Evolutionary conservation across 768 basidiomycete species (phyloP).

Genomic region (Xerocomellus amylosporus): DNA sequence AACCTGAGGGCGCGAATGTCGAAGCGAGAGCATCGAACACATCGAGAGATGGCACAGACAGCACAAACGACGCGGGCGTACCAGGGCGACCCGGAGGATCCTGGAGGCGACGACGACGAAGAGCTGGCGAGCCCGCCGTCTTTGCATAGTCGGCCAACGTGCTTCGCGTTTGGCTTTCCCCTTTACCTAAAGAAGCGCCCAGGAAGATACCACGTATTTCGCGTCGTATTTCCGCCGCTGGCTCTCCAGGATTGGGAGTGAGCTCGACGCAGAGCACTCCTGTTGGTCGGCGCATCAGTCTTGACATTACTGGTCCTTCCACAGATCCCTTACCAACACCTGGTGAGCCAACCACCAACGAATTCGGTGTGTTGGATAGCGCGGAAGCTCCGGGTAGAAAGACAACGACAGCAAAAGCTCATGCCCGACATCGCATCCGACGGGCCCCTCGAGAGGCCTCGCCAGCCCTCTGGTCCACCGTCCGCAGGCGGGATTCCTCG

Average conservation of each 20-base stretch:
- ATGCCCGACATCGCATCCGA: too few relatives aligned
- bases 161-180: too few relatives aligned
- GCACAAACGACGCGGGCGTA: too few relatives aligned
- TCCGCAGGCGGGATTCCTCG: conserved; percentile 51
- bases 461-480: conserved; percentile 53
- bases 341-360: conserved; percentile 51
- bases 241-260: conserved; percentile 66
- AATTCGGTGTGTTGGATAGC: conserved; percentile 80
- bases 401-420: conserved; percentile 8
- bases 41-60: too few relatives aligned
- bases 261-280: conserved; percentile 50
- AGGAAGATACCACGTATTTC: conserved; percentile 93
- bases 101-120: too few relatives aligned
- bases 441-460: conserved; percentile 57
- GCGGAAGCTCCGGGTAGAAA: conserved; percentile 50
- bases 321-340: conserved; percentile 62
- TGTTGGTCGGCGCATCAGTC: conserved; percentile 63
- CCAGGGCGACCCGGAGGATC: too few relatives aligned
- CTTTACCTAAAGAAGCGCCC: conserved; percentile 75
- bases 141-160: too few relatives aligned
- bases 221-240: conserved; percentile 72
- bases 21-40: too few relatives aligned
- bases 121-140: too few relatives aligned
- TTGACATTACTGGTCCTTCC: conserved; percentile 55
- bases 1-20: too few relatives aligned